Conservation (phyloP, 2,329 filamentous ascomycete genomes). For the Colletotrichum camelliae region DNA sequence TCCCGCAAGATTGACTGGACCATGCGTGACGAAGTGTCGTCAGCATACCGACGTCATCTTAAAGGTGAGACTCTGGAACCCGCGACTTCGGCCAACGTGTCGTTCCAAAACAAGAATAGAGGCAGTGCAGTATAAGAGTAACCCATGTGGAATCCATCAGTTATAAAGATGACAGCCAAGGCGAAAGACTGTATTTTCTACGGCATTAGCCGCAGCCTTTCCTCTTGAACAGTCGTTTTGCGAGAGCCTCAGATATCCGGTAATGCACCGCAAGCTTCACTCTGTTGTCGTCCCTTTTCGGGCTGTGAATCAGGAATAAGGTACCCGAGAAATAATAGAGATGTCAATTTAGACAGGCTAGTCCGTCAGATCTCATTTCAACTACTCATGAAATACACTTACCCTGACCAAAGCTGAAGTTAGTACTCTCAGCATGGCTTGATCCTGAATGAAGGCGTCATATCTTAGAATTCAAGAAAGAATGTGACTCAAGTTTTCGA, state of each 20-base stretch:
- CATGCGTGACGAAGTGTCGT: neutral
- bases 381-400: neutral
- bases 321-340: neutral
- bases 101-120: neutral
- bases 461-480: neutral
- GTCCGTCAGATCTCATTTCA: neutral
- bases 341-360: neutral
- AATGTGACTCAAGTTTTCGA: neutral
- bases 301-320: neutral
- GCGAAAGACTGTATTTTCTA: neutral
- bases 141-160: neutral
- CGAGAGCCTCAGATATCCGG: fast-evolving
- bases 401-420: neutral
- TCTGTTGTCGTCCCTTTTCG: neutral
- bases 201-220: neutral
- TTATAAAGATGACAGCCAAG: neutral
- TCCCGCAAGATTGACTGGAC: too few relatives aligned
- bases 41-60: neutral
- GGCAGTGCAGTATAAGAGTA: neutral
- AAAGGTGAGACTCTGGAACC: neutral
- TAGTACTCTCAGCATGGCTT: neutral
- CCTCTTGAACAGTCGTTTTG: neutral
- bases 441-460: too few relatives aligned
- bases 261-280: neutral
- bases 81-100: neutral